These are phyloP conservation scores for Lentinula sp. DNA, from an alignment of 768 basidiomycete species.

Conservation along the genomic window DNA sequence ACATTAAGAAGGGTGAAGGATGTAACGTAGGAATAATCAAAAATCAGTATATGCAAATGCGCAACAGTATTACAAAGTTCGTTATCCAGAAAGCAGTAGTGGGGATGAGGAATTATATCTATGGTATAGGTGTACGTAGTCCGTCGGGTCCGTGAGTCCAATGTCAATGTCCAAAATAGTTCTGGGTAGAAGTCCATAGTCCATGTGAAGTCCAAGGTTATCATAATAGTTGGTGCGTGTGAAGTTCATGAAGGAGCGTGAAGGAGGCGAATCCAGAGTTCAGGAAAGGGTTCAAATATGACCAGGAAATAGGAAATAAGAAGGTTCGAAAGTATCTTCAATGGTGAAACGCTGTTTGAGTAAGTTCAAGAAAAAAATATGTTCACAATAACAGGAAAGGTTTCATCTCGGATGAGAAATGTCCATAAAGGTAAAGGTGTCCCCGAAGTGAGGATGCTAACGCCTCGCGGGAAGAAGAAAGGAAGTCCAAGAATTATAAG, in stretches of 20 bases:
- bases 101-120: background rate
- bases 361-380: background rate
- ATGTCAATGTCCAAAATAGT: background rate
- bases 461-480: background rate
- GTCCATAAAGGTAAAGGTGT: background rate
- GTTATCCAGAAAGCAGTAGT: background rate
- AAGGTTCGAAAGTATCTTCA: background rate
- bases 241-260: constrained; percentile 4
- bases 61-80: background rate
- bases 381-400: background rate
- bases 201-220: background rate
- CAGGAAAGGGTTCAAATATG: background rate
- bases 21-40: background rate
- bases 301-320: background rate
- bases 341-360: background rate
- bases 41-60: background rate
- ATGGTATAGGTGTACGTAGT: background rate
- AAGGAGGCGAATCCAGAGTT: constrained; percentile 6
- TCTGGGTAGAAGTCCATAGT: background rate
- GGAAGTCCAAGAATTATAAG: background rate
- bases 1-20: background rate
- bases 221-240: background rate
- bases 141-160: background rate
- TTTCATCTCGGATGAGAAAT: background rate
- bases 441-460: background rate